Percentiles rank a stretch among this genome's conserved stretches.
Conservation (phyloP, 2,329 filamentous ascomycete species). For the Berkeleyomyces basicola region DNA sequence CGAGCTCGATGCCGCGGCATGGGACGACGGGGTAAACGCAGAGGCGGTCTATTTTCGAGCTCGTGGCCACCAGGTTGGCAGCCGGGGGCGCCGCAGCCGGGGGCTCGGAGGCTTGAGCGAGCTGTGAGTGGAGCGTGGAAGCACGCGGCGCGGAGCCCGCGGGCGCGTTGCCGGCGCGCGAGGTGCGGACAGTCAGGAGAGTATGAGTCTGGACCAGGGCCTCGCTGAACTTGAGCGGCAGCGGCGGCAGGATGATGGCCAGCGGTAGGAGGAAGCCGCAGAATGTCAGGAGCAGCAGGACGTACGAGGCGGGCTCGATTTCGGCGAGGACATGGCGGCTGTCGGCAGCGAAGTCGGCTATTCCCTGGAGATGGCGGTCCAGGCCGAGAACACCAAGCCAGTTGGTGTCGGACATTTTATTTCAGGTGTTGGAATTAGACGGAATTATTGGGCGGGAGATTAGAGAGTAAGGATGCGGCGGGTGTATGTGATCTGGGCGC, state of each 20-base stretch:
- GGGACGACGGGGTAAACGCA: slow-evolving; percentile 75
- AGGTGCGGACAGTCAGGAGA: slow-evolving; percentile 20
- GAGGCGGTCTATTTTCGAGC: slow-evolving; percentile 39
- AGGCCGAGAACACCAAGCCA: slow-evolving; percentile 9
- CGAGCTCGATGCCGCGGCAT: slow-evolving; percentile 59
- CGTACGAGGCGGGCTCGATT: slow-evolving; percentile 21
- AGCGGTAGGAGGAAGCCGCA: slow-evolving; percentile 36
- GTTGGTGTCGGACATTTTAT: not conserved
- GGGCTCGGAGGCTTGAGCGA: not conserved
- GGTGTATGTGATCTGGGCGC: not conserved
- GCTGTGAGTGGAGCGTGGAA: not conserved
- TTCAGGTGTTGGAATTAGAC: not conserved
- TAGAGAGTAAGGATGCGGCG: not conserved
- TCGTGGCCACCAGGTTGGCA: slow-evolving; percentile 11
- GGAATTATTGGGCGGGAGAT: not conserved
- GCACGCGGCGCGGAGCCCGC: not conserved
- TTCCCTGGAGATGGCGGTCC: slow-evolving; percentile 9
- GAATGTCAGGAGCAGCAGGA: slow-evolving; percentile 29
- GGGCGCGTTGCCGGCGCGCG: slow-evolving; percentile 10
- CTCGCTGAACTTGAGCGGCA: slow-evolving; percentile 35
- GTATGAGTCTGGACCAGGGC: slow-evolving; percentile 38
- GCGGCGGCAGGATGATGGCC: slow-evolving; percentile 37
- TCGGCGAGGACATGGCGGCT: slow-evolving; percentile 15
- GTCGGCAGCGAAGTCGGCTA: slow-evolving; percentile 2
- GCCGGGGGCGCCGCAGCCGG: not conserved